These are phyloP conservation scores for Saccharomycopsis schoenii DNA, from an alignment of 805 yeast species.

Conservation along the genomic window DNA sequence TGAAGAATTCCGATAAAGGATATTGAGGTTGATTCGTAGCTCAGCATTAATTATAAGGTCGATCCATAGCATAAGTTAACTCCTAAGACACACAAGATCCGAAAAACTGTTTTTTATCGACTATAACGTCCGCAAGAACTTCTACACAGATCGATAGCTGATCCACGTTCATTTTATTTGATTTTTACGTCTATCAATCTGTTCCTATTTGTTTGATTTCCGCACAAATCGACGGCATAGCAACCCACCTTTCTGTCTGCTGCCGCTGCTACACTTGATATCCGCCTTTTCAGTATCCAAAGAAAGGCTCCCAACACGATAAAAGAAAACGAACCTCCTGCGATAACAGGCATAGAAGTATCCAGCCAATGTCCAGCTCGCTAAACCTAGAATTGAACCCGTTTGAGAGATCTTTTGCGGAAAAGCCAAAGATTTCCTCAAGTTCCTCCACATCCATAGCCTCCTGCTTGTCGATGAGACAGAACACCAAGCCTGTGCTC, in stretches of 20 bases:
- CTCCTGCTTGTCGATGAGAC: conserved; percentile 6
- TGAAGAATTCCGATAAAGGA: too few species aligned
- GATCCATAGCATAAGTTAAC: neutral
- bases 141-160: too few species aligned
- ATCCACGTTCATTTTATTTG: too few species aligned
- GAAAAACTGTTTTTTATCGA: too few species aligned
- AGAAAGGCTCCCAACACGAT: neutral
- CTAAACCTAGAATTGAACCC: conserved; percentile 66
- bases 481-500: conserved; percentile 4
- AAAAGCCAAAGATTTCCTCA: conserved; percentile 11
- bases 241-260: neutral
- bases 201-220: neutral
- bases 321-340: too few species aligned
- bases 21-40: too few species aligned
- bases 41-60: too few species aligned
- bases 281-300: neutral
- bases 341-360: too few species aligned
- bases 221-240: neutral
- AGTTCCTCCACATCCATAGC: conserved; percentile 11
- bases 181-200: too few species aligned
- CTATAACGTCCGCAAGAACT: too few species aligned
- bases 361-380: conserved; percentile 22
- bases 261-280: neutral
- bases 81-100: too few species aligned
- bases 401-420: conserved; percentile 11